A percentile compares a stretch with the other conserved stretches of the same genome.
phyloP scores from a whole-genome alignment of 73 alveolate genomes.

The Paramecium bursaria region DNA sequence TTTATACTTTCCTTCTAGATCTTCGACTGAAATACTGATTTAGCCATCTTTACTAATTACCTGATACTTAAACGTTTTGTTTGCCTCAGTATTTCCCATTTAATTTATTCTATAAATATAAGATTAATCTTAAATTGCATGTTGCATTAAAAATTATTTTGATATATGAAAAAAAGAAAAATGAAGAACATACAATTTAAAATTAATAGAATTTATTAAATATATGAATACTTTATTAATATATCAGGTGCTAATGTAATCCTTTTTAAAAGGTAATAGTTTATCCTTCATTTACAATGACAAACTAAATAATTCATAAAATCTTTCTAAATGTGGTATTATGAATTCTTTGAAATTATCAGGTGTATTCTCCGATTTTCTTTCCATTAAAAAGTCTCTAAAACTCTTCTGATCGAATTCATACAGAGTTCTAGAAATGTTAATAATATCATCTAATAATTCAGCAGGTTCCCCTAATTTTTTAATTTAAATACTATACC shows the following conservation, averaged over 20 bases:
- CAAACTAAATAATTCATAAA: conserved; percentile 13
- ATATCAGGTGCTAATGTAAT: conserved; percentile 50
- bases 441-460: not conserved
- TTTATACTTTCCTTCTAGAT: conserved; percentile 1
- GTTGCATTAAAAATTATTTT: too few species aligned
- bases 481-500: not conserved
- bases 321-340: conserved; percentile 19
- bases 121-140: too few species aligned
- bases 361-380: not conserved
- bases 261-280: conserved; percentile 27
- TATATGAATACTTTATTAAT: too few species aligned
- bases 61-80: not conserved
- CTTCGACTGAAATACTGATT: not conserved
- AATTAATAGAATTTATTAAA: too few species aligned
- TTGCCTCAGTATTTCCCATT: conserved; percentile 14
- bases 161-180: too few species aligned
- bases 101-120: not conserved
- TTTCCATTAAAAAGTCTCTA: not conserved
- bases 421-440: not conserved
- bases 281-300: conserved; percentile 40
- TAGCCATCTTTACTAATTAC: not conserved
- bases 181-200: too few species aligned
- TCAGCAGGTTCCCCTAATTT: conserved; percentile 1
- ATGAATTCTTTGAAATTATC: conserved; percentile 8
- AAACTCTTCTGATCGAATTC: not conserved